Base-by-base conservation (phyloP, 176 grass and related monocot species). In the Triticum dicoccoides region DNA sequence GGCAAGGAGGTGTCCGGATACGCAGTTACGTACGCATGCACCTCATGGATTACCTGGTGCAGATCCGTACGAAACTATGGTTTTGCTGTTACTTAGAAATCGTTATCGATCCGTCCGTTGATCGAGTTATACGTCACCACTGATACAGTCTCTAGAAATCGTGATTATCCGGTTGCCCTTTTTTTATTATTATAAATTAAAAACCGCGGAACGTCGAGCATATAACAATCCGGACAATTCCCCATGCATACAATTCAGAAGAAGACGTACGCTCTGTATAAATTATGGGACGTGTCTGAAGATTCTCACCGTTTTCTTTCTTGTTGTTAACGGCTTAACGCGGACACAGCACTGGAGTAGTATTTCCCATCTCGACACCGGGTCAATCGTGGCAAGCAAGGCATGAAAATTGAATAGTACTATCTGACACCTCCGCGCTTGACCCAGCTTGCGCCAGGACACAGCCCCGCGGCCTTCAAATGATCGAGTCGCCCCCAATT, bases 341-440 rank as follows among this genome's bases (percentile, higher is more conserved):
- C 61, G 6, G 79, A 4, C 24, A 32, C 38, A 21, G 49, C 17
- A 52, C 47, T 15, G 47, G 39, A 42, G 39, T 47, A 49, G 5
- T 20, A 21, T 58, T 58, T 58, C 17, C 52, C 0, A 33, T 35
- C 35, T 9, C 44, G 32, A 30, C 24, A 68, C 89, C 81, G n/a
- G 78, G 85, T 91, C 89, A 87, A 87, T 69, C 85, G 85, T 84
- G 89, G 76, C 37, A 75, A 87, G 32, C 81, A 91, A 84, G 85
- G 1, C 76, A 76, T 2, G 73, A 35, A 34, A 21, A 84, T 80
- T 80, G 81, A 87, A 69, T 87, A 77, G 24, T 52, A 68, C 10
- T 37, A 5, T 15, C 65, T 15, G 24, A 15, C 67, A 71, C 85
- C 27, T 67, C 84, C 89, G 29, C 21, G 23, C 67, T 80, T 83